A percentile compares a stretch with the other conserved stretches of the same genome.
phyloP scores from a whole-genome alignment of 2,329 filamentous ascomycete species.

The Leptographium lundbergii region DNA sequence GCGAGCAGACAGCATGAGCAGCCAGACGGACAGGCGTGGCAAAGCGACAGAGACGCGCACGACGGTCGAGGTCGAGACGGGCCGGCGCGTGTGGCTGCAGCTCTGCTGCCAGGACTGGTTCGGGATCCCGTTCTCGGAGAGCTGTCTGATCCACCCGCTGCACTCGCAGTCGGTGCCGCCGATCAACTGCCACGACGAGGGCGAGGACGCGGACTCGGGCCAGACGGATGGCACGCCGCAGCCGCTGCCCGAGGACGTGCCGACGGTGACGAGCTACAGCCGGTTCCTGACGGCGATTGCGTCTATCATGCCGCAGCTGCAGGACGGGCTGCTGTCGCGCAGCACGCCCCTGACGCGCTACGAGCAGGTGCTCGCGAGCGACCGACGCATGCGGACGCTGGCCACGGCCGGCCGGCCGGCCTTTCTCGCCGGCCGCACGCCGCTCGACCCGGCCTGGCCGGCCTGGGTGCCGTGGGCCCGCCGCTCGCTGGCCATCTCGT shows the following conservation, averaged over 20 bases:
- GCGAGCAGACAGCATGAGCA: neutral
- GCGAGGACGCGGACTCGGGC: no score
- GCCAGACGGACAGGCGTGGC: neutral
- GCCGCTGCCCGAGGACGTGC: slow-evolving; percentile 9
- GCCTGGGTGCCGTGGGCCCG: slow-evolving; percentile 21
- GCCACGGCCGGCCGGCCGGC: slow-evolving; percentile 19
- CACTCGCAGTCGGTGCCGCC: slow-evolving; percentile 21
- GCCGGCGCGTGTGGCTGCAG: slow-evolving; percentile 23
- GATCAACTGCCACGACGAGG: slow-evolving; percentile 22
- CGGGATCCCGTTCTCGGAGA: slow-evolving; percentile 24
- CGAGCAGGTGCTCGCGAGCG: slow-evolving; percentile 21
- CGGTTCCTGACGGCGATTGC: slow-evolving; percentile 20
- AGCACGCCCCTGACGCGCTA: slow-evolving; percentile 23
- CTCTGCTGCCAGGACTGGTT: slow-evolving; percentile 26
- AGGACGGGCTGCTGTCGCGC: slow-evolving; percentile 20
- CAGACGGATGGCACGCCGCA: neutral
- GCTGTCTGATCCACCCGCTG: slow-evolving; percentile 23
- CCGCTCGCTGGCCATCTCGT: slow-evolving; percentile 23
- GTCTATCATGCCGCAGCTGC: slow-evolving; percentile 20
- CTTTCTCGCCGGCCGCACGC: slow-evolving; percentile 17
- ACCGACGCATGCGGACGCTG: slow-evolving; percentile 20
- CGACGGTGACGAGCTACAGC: slow-evolving; percentile 17
- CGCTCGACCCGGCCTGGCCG: slow-evolving; percentile 17
- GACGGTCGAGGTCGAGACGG: slow-evolving; percentile 18
- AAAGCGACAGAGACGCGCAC: neutral